phyloP scores from a whole-genome alignment of 2,329 filamentous ascomycete species.

The Camillea tinctor region DNA sequence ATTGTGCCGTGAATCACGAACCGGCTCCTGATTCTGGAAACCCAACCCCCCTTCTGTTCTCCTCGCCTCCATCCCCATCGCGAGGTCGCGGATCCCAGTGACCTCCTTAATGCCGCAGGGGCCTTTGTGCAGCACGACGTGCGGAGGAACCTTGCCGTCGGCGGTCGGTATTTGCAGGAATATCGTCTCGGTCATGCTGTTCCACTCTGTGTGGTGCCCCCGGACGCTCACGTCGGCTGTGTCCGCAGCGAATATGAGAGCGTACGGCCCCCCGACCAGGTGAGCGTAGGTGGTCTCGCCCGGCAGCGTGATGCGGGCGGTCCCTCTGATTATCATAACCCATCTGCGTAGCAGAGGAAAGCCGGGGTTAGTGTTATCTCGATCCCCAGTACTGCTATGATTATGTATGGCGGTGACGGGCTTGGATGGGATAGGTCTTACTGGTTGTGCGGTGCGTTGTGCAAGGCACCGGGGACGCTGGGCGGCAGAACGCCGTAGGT shows the following conservation, averaged over 20 bases:
- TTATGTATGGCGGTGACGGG: no score
- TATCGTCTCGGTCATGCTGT: conserved; percentile 36
- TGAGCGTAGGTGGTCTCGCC: conserved; percentile 31
- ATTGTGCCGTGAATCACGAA: no score
- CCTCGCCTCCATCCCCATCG: no score
- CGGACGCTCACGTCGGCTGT: conserved; percentile 34
- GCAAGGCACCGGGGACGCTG: conserved; percentile 36
- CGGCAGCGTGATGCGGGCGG: conserved; percentile 41
- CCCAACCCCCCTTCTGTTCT: no score
- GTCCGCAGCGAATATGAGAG: conserved; percentile 41
- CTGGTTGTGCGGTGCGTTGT: conserved; percentile 42
- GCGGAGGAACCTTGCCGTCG: conserved; percentile 32
- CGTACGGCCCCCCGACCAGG: conserved; percentile 37
- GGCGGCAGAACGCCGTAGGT: conserved; percentile 36
- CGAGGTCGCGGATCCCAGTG: conserved; percentile 1
- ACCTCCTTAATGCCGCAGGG: conserved; percentile 31
- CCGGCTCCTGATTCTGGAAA: no score
- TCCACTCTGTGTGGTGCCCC: conserved; percentile 42
- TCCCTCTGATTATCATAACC: conserved; percentile 36
- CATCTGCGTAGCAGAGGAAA: conserved; percentile 23
- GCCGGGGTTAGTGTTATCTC: no score
- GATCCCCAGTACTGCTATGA: no score
- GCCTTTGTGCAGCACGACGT: conserved; percentile 39
- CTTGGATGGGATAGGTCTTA: conserved; percentile 27
- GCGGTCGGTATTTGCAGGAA: conserved; percentile 36